Conservation (phyloP, 1,284 basidiomycete species). For the Sporisorium graminicola region DNA sequence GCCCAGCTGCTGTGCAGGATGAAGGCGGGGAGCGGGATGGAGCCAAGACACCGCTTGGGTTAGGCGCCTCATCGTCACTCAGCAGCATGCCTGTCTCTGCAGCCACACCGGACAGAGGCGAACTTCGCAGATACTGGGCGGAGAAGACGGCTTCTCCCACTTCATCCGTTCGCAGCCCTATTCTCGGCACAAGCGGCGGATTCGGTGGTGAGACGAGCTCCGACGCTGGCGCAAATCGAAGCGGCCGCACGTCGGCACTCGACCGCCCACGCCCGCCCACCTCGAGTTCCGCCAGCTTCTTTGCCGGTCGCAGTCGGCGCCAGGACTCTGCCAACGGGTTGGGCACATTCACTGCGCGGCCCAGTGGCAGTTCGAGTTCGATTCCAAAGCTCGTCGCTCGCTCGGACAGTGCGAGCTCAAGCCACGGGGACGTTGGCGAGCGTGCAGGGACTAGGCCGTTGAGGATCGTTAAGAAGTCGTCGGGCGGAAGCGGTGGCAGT, state of each 20-base stretch:
- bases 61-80: not conserved
- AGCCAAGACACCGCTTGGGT: constrained; percentile 10
- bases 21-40: constrained; percentile 1
- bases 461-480: constrained; percentile 16
- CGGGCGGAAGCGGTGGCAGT: not conserved
- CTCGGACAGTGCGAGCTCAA: not conserved
- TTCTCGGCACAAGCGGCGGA: no score
- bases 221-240: no score
- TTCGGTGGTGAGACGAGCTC: no score
- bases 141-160: not conserved
- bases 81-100: not conserved
- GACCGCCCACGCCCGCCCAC: constrained; percentile 52
- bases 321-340: constrained; percentile 14
- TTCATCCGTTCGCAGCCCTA: not conserved
- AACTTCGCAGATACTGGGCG: not conserved
- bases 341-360: not conserved
- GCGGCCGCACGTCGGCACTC: constrained; percentile 23
- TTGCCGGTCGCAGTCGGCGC: constrained; percentile 22
- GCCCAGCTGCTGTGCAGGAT: not conserved
- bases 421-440: no score
- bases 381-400: not conserved
- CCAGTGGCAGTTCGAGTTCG: not conserved
- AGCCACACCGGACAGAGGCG: not conserved
- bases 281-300: constrained; percentile 29
- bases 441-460: constrained; percentile 17